These are phyloP conservation scores for Ogataea polymorpha DNA, from an alignment of 805 yeast species.

Conservation along the genomic window DNA sequence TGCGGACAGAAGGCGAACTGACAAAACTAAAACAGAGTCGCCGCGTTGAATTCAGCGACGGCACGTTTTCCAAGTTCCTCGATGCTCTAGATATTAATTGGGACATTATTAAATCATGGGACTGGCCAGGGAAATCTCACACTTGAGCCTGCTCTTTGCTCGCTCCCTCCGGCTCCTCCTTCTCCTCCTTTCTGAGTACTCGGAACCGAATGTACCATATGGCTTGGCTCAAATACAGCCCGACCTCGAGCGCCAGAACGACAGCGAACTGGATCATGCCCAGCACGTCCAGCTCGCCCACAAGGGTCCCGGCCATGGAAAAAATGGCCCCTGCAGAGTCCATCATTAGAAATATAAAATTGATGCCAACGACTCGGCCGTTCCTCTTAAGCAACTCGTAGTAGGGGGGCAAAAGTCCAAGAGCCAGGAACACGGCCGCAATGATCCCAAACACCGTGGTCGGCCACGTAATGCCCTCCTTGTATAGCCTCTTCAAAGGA, in stretches of 20 bases:
- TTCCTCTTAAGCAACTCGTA: slow-evolving; percentile 49
- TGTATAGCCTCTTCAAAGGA: slow-evolving; percentile 55
- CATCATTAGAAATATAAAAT: slow-evolving; percentile 70
- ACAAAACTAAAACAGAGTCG: slow-evolving; percentile 14
- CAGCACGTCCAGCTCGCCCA: slow-evolving; percentile 69
- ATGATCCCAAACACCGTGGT: slow-evolving; percentile 44
- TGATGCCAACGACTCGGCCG: slow-evolving; percentile 66
- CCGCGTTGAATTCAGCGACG: slow-evolving; percentile 8
- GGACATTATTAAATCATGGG: slow-evolving; percentile 32
- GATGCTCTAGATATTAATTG: slow-evolving; percentile 25
- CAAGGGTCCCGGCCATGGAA: slow-evolving; percentile 56
- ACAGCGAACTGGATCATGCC: slow-evolving; percentile 75
- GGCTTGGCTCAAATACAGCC: slow-evolving; percentile 68
- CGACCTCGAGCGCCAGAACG: slow-evolving; percentile 73
- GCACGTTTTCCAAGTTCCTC: slow-evolving; percentile 25
- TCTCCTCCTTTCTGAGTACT: slow-evolving; percentile 17
- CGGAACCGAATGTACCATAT: slow-evolving; percentile 61
- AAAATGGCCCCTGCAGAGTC: slow-evolving; percentile 81
- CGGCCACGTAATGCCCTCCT: slow-evolving; percentile 44
- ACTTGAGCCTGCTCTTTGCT: not conserved
- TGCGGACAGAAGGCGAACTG: slow-evolving; percentile 27
- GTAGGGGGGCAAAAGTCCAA: slow-evolving; percentile 55
- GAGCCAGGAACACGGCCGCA: slow-evolving; percentile 47
- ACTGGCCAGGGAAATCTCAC: slow-evolving; percentile 25
- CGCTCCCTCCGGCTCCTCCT: not conserved